Evolutionary conservation across 805 yeast genomes (phyloP), one percentile per base, ranked within the genome.

Genomic region (Candida glaebosa): DNA sequence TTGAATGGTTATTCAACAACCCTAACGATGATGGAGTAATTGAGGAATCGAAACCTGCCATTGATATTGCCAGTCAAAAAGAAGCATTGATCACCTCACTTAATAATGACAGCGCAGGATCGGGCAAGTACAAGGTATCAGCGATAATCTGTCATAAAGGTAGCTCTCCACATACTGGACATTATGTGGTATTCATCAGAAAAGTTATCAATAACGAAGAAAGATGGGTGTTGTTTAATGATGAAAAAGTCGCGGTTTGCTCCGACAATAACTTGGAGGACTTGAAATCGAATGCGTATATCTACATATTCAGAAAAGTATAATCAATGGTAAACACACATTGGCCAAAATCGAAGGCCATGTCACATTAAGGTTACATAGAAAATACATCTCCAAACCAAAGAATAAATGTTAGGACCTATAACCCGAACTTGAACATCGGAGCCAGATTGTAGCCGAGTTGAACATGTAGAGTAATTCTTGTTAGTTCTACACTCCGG

Each of bases 111-210:
- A 34, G 44, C 15, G 18, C 39, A 3, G 58, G 56, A 2, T 47
- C 50, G 8, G 54, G 74, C 1, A 44, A 50, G 12, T 88, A 82
- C 54, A 46, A 52, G 3, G 60, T 90, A 37, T 69, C 73, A 34
- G 84, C 84, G 0, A 82, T 86, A 4, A 71, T 90, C 12, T 88
- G 96, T 57, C 97, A 89, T 60, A 90, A 89, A 59, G 97, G 97
- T 5, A 71, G 80, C 2, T 84, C 95, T 9, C 84, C 87, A 1
- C 96, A 90, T 50, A 86, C 96, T 0, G 96, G 96, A 1, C 97
- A 89, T 59, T 89, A 89, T 60, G 96, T 90, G 31, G 86, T 82
- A 1, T 89, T 84, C 53, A 68, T 86, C 24, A 75, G 70, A 42
- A 76, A 78, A 44, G 40, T 38, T 1, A 42, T 61, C 2, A 52